Conservation (phyloP, 2,329 filamentous ascomycete genomes). For the Thielaviopsis ethacetica region DNA sequence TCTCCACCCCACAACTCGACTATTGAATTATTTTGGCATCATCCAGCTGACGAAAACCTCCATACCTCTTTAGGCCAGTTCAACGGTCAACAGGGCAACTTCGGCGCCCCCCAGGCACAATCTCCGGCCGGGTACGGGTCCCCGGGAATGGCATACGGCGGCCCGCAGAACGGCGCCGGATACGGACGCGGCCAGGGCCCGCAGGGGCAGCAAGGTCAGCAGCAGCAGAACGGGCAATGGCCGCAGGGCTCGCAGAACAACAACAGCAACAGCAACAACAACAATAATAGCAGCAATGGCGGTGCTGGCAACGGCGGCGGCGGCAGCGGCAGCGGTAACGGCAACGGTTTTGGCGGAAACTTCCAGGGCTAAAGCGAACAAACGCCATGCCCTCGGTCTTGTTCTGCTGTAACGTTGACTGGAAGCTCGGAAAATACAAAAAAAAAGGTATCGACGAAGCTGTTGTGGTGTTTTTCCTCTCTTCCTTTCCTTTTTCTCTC, state of each 20-base stretch:
- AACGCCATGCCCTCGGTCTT: background rate
- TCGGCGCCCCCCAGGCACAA: conserved; percentile 36
- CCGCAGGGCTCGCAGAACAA: conserved; percentile 29
- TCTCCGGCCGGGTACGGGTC: conserved; percentile 46
- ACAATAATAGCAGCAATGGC: conserved; percentile 36
- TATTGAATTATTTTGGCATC: background rate
- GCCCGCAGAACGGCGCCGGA: conserved; percentile 60
- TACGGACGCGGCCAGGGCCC: conserved; percentile 62
- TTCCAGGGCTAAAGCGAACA: conserved; percentile 38
- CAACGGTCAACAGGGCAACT: conserved; percentile 52
- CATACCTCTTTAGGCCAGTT: conserved; percentile 28
- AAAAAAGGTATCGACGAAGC: background rate
- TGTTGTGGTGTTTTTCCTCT: background rate
- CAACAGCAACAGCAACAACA: background rate
- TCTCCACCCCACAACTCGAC: conserved; percentile 15
- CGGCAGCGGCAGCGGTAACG: conserved; percentile 1
- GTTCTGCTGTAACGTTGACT: background rate
- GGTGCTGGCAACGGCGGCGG: conserved; percentile 13
- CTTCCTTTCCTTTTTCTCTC: conserved; percentile 11
- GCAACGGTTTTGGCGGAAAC: conserved; percentile 40
- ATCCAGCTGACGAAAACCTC: conserved; percentile 16
- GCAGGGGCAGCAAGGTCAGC: conserved; percentile 25
- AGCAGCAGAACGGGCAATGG: conserved; percentile 40
- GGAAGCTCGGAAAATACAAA: background rate
- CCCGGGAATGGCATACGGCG: conserved; percentile 56